Evolutionary conservation across 495 filamentous ascomycete species (phyloP), one percentile per base, ranked within the genome.

Genomic region (Penicillium bovifimosum): DNA sequence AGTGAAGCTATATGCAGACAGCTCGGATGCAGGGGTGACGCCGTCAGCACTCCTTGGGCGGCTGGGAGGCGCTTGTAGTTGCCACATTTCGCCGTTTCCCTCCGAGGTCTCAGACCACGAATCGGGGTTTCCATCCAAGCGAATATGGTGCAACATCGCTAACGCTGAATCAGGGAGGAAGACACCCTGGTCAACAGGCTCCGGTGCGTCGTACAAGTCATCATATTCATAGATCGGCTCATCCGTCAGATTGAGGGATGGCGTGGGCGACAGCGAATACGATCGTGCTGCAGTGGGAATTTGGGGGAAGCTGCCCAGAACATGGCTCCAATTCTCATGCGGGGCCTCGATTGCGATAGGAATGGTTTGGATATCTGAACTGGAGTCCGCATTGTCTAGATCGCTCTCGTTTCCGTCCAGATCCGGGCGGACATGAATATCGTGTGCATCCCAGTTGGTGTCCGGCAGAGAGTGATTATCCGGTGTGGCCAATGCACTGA

Each of bases 401-500:
- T 61, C 61, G 17, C 32, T 54, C 14, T 63, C 59, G 40, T 51
- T 67, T 9, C 55, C 63, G 39, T 69, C 63, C 27, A 61, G 3
- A 50, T 70, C 65, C 8, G 58, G 61, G 10, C 61, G 67, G 10
- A 74, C 61, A 43, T 64, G 72, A 35, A 77, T 55, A 29, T 69
- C 66, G 13, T 55, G 63, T 16, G 58, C 35, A 49, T 71, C 63
- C 69, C 76, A 72, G 31, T 69, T 77, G 38, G 63, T 73, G 49
- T 75, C 76, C 5, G 80, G 78, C 41, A 78, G 64, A 28, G 77
- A 76, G 26, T 81, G 80, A 31, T 87, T 72, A 41, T 90, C 78
- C 16, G 91, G 91, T 7, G 91, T 96, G 5, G 84, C 80, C 5
- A 91, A 88, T 17, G 86, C 87, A 59, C 86, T 92, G 50, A 89